Conservation (phyloP, 2,329 filamentous ascomycete genomes). For the Allantophomopsis lycopodina region DNA sequence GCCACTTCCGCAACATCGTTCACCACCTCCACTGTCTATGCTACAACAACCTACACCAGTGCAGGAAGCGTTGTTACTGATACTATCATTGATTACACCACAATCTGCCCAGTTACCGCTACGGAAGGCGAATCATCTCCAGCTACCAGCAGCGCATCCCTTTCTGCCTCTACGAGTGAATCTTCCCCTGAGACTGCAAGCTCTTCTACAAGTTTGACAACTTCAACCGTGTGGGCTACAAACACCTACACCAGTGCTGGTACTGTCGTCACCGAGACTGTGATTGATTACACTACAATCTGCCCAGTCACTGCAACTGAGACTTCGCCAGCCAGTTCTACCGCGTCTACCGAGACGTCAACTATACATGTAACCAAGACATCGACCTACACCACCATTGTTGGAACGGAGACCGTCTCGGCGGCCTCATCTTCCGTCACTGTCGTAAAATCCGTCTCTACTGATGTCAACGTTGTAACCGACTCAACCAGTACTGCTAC, state of each 20-base stretch:
- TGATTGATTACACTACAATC: slow-evolving; percentile 18
- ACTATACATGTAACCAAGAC: slow-evolving; percentile 4
- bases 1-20: slow-evolving; percentile 1
- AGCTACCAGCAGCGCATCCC: neutral
- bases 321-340: neutral
- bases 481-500: too few relatives aligned
- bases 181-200: neutral
- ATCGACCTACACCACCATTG: slow-evolving; percentile 2
- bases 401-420: neutral
- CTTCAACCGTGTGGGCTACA: neutral
- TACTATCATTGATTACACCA: neutral
- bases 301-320: slow-evolving; percentile 11
- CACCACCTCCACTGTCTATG: neutral
- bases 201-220: neutral
- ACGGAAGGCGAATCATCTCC: neutral
- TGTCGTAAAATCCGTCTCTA: too few relatives aligned
- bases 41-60: neutral
- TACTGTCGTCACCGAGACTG: slow-evolving; percentile 15
- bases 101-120: neutral
- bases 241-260: slow-evolving; percentile 5
- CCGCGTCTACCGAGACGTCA: neutral
- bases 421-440: too few relatives aligned
- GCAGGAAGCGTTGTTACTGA: neutral
- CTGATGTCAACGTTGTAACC: too few relatives aligned
- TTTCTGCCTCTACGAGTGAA: neutral